These are phyloP conservation scores for Ceratobasidium sp. DNA, from an alignment of 1,284 basidiomycete genomes.

Conservation along the genomic window DNA sequence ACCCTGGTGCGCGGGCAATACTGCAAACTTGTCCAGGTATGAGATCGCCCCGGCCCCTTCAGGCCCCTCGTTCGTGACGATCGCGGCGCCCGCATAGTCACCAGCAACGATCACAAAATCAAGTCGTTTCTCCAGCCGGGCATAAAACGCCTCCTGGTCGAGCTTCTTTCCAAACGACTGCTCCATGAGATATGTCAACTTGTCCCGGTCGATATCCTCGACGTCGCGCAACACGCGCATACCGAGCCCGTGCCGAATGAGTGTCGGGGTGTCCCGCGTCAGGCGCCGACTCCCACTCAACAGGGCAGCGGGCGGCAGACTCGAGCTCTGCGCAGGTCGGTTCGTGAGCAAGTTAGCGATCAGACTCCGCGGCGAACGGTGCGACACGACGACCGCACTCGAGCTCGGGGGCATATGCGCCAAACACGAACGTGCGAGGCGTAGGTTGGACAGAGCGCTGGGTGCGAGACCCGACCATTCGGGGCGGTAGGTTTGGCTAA, in stretches of 20 bases:
- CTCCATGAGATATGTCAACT: constrained; percentile 86
- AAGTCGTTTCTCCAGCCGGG: constrained; percentile 76
- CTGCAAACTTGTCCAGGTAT: constrained; percentile 99
- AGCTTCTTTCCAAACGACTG: constrained; percentile 84
- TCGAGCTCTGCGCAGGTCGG: constrained; percentile 95
- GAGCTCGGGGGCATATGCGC: constrained; percentile 93
- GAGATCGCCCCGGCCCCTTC: constrained; percentile 65
- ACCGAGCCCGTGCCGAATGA: constrained; percentile 88
- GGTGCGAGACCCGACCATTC: constrained; percentile 85
- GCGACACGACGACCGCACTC: constrained; percentile 95
- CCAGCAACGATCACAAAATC: constrained; percentile 97
- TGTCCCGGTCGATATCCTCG: constrained; percentile 75
- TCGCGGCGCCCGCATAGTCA: constrained; percentile 94
- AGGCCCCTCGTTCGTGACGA: constrained; percentile 84
- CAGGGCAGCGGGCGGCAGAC: constrained; percentile 91
- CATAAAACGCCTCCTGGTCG: constrained; percentile 80
- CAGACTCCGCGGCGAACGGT: constrained; percentile 93
- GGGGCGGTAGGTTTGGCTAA: constrained; percentile 82
- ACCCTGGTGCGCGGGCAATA: constrained; percentile 93
- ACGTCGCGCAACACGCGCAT: constrained; percentile 80
- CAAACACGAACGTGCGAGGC: constrained; percentile 89
- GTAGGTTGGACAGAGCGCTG: constrained; percentile 86
- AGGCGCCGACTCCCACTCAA: constrained; percentile 81
- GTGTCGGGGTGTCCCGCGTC: constrained; percentile 90
- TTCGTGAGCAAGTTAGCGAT: constrained; percentile 99